A percentile compares a stretch with the other conserved stretches of the same genome.
phyloP scores from a whole-genome alignment of 768 basidiomycete genomes.

The Rhodotorula kratochvilovae region DNA sequence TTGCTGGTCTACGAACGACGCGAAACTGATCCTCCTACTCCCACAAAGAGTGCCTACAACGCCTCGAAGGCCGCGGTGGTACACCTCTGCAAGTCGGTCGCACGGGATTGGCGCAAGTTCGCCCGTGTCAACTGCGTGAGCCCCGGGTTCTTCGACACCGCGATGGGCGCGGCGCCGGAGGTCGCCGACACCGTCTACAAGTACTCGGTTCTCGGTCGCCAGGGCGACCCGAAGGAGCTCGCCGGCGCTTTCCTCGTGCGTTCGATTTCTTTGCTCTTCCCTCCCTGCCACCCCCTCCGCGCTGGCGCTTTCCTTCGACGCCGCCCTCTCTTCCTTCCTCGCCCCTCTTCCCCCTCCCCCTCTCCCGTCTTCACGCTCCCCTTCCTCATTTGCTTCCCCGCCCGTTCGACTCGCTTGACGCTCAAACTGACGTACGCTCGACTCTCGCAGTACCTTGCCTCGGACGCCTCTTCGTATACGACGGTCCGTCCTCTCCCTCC shows the following conservation, averaged over 20 bases:
- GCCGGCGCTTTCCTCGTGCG: slow-evolving; percentile 44
- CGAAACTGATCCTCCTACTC: not conserved
- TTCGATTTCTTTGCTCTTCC: not conserved
- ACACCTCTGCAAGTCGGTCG: slow-evolving; percentile 47
- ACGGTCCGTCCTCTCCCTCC: not conserved
- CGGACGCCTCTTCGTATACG: not conserved
- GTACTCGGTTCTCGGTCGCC: slow-evolving; percentile 36
- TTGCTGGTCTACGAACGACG: not conserved
- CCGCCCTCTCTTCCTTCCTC: not conserved
- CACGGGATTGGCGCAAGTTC: slow-evolving; percentile 46
- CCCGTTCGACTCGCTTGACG: too few species aligned
- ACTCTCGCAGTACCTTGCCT: not conserved
- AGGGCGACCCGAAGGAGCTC: slow-evolving; percentile 32
- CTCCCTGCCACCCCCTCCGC: too few species aligned
- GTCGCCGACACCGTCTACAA: slow-evolving; percentile 21
- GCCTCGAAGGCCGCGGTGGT: slow-evolving; percentile 47
- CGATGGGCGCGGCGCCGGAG: slow-evolving; percentile 32
- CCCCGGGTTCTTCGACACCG: slow-evolving; percentile 34
- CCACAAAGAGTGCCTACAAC: slow-evolving; percentile 43
- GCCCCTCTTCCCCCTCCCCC: not conserved
- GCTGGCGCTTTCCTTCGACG: too few species aligned
- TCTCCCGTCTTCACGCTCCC: too few species aligned
- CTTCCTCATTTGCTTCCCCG: too few species aligned
- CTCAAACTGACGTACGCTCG: too few species aligned
- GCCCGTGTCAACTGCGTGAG: slow-evolving; percentile 37